Evolutionary conservation across 2,329 filamentous ascomycete genomes (phyloP).

Genomic region (Helminthosporium solani): DNA sequence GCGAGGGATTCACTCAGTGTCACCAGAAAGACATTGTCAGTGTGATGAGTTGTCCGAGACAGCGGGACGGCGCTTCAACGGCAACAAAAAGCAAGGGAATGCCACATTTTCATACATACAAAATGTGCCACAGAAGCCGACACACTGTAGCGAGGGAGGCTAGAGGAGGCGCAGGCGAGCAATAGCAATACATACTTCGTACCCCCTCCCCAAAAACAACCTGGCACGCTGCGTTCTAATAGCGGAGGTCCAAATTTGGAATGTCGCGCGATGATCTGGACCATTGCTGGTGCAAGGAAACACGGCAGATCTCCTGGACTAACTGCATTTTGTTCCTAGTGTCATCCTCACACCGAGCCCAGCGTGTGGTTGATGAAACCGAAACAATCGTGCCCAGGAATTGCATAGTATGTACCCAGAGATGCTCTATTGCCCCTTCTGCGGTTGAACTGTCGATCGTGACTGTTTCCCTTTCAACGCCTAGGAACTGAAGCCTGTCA

Average conservation of each 20-base stretch:
- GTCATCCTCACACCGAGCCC: no score
- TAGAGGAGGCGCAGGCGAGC: conserved; percentile 7
- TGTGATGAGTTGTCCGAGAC: neutral
- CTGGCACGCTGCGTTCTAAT: neutral
- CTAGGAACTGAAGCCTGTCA: no score
- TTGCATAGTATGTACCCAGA: no score
- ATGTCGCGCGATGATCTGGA: conserved; percentile 3
- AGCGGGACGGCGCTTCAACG: neutral
- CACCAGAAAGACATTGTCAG: conserved; percentile 2
- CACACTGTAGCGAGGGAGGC: neutral
- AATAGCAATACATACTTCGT: no score
- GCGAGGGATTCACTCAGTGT: neutral
- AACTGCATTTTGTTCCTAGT: neutral
- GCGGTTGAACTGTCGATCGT: no score
- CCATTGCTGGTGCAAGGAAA: no score
- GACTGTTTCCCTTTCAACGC: no score
- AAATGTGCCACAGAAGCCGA: neutral
- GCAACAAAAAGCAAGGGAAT: neutral
- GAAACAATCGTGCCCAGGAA: no score
- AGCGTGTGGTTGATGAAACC: no score
- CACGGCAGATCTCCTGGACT: conserved; percentile 4
- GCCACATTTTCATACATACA: conserved; percentile 4
- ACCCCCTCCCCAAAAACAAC: no score
- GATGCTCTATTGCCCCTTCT: no score
- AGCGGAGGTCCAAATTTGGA: conserved; percentile 4